Percentiles rank a stretch among this genome's conserved stretches.
Conservation (phyloP, 345 rosid species). For the Trapa bicornis region DNA sequence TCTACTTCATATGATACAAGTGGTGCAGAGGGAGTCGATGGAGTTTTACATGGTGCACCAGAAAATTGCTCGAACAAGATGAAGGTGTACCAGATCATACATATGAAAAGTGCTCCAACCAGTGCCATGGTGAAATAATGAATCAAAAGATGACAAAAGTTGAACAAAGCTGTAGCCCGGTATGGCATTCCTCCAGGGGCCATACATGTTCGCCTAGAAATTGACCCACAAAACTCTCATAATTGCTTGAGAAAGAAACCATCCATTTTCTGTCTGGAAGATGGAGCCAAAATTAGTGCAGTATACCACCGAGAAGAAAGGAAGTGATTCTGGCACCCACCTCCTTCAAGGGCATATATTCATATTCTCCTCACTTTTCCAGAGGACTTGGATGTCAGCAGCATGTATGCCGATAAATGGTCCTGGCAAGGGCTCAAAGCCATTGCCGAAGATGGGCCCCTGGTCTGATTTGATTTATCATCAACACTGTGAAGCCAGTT, state of each 20-base stretch:
- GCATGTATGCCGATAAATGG: conserved; percentile 18
- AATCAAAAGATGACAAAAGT: neutral
- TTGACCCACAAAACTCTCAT: neutral
- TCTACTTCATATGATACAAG: too few relatives aligned
- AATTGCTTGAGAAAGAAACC: neutral
- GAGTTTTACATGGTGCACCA: too few relatives aligned
- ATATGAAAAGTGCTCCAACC: neutral
- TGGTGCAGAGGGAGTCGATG: too few relatives aligned
- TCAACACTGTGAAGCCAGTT: conserved; percentile 89
- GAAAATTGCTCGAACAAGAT: too few relatives aligned
- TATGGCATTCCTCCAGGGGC: too few relatives aligned
- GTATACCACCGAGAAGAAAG: neutral
- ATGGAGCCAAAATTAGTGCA: neutral
- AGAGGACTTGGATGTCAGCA: neutral
- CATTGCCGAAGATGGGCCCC: conserved; percentile 56
- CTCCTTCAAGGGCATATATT: neutral
- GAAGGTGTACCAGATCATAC: neutral
- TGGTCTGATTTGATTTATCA: conserved; percentile 52
- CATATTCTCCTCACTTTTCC: neutral
- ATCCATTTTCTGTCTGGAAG: conserved; percentile 3
- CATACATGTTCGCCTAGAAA: neutral
- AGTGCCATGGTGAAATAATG: neutral
- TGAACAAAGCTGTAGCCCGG: neutral
- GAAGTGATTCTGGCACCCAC: too few relatives aligned
- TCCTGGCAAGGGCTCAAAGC: conserved; percentile 77